Evolutionary conservation across 2,329 filamentous ascomycete genomes (phyloP).

Genomic region (Fusarium goolgardi): DNA sequence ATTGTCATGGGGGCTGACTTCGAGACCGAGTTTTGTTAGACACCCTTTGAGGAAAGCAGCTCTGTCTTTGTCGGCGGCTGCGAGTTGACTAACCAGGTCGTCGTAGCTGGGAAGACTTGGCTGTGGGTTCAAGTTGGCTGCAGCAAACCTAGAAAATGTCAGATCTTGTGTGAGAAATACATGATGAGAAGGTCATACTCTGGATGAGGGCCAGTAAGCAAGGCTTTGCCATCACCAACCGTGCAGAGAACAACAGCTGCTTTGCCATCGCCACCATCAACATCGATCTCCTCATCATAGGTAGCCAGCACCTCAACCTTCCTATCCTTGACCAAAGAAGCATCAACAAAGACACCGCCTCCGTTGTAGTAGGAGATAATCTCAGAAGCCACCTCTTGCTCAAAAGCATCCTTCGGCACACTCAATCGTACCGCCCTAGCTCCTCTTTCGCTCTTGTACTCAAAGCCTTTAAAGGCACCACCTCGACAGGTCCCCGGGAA

Average conservation of each 20-base stretch:
- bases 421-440: constrained; percentile 77
- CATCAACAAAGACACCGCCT: constrained; percentile 91
- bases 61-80: constrained; percentile 75
- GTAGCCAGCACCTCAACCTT: constrained; percentile 85
- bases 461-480: constrained; percentile 87
- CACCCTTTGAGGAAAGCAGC: constrained; percentile 82
- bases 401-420: constrained; percentile 71
- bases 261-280: constrained; percentile 77
- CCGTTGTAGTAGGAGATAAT: constrained; percentile 93
- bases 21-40: constrained; percentile 82
- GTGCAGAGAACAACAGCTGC: constrained; percentile 88
- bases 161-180: not conserved
- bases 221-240: constrained; percentile 80
- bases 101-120: constrained; percentile 76
- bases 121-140: constrained; percentile 78
- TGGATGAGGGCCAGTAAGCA: constrained; percentile 90
- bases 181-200: constrained; percentile 67
- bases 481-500: constrained; percentile 89
- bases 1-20: constrained; percentile 75
- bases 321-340: constrained; percentile 67
- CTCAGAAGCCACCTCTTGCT: constrained; percentile 65
- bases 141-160: constrained; percentile 75
- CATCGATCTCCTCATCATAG: constrained; percentile 78
- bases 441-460: constrained; percentile 88
- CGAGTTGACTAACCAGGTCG: constrained; percentile 74